A percentile compares a stretch with the other conserved stretches of the same genome.
Evolutionary conservation across 306 rosid species (phyloP).

Genomic region (cucumber (Cucumis sativus)): DNA sequence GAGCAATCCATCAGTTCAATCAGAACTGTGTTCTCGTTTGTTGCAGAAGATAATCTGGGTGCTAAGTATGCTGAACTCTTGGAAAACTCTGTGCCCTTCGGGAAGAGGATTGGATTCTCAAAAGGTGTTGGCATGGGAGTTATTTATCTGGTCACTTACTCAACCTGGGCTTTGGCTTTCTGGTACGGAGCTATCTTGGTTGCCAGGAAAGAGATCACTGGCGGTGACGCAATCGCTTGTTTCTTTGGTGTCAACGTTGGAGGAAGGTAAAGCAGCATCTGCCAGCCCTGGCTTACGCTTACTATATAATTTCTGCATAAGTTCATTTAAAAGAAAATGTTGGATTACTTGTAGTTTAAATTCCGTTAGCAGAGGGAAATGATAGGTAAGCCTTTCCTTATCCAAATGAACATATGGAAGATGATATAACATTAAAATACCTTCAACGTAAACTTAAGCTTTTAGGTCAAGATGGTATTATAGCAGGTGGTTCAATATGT

Average conservation of each 20-base stretch:
- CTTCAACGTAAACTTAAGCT: too few relatives aligned
- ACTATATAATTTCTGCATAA: background rate
- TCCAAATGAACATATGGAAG: too few relatives aligned
- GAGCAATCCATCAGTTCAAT: slow-evolving; percentile 75
- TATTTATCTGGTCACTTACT: slow-evolving; percentile 65
- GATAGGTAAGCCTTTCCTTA: background rate
- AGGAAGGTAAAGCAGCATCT: slow-evolving; percentile 46
- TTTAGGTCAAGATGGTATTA: too few relatives aligned
- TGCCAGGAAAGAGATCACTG: slow-evolving; percentile 35
- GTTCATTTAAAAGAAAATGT: background rate
- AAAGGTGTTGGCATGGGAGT: slow-evolving; percentile 84
- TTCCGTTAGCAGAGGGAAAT: background rate
- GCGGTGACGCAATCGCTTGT: slow-evolving; percentile 84
- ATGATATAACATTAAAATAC: too few relatives aligned
- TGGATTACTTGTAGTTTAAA: too few relatives aligned
- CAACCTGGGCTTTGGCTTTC: slow-evolving; percentile 93
- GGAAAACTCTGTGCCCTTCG: slow-evolving; percentile 50
- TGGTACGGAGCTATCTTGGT: slow-evolving; percentile 73
- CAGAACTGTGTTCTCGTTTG: slow-evolving; percentile 82
- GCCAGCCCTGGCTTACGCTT: background rate
- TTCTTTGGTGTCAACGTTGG: slow-evolving; percentile 87
- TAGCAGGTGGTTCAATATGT: too few relatives aligned
- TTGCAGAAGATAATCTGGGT: slow-evolving; percentile 54
- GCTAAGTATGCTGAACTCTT: slow-evolving; percentile 38
- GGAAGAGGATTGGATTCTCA: slow-evolving; percentile 67